phyloP scores from a whole-genome alignment of 1,284 basidiomycete species.

The Heimioporus retisporus region DNA sequence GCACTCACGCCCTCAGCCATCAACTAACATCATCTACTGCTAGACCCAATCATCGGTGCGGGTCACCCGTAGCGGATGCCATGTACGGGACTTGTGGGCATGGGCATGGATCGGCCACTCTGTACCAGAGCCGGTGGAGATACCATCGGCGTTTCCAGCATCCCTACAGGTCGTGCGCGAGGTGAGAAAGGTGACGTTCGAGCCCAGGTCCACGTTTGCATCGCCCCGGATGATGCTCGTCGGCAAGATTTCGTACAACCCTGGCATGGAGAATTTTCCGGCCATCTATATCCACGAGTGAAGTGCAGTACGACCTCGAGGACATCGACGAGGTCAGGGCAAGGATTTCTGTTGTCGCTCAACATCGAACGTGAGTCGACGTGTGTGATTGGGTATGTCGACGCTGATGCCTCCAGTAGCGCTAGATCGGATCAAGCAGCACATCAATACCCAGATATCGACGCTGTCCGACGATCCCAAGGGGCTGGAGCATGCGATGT shows the following conservation, averaged over 20 bases:
- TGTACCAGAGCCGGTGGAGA: conserved; percentile 33
- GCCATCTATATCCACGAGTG: conserved; percentile 95
- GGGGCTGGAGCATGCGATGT: conserved; percentile 82
- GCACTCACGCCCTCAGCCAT: too few relatives aligned
- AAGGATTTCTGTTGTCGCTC: conserved; percentile 88
- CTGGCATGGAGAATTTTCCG: conserved; percentile 94
- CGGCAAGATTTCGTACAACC: conserved; percentile 96
- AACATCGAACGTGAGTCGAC: conserved; percentile 93
- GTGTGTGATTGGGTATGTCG: too few relatives aligned
- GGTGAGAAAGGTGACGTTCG: conserved; percentile 89
- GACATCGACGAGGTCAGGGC: conserved; percentile 95
- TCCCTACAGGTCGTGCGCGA: conserved; percentile 95
- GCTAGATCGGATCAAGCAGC: conserved; percentile 98
- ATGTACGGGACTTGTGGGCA: too few relatives aligned
- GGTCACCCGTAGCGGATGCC: too few relatives aligned
- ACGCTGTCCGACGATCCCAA: conserved; percentile 91
- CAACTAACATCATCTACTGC: too few relatives aligned
- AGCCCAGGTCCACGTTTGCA: conserved; percentile 77
- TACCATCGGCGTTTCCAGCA: conserved; percentile 64
- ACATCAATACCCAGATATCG: conserved; percentile 93
- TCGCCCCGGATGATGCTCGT: conserved; percentile 91
- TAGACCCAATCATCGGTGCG: too few relatives aligned
- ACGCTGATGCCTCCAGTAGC: conserved; percentile 58
- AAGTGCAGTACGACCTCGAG: conserved; percentile 96
- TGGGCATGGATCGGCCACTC: too few relatives aligned